phyloP scores from a whole-genome alignment of 495 filamentous ascomycete species.

The Lindgomyces ingoldianus region DNA sequence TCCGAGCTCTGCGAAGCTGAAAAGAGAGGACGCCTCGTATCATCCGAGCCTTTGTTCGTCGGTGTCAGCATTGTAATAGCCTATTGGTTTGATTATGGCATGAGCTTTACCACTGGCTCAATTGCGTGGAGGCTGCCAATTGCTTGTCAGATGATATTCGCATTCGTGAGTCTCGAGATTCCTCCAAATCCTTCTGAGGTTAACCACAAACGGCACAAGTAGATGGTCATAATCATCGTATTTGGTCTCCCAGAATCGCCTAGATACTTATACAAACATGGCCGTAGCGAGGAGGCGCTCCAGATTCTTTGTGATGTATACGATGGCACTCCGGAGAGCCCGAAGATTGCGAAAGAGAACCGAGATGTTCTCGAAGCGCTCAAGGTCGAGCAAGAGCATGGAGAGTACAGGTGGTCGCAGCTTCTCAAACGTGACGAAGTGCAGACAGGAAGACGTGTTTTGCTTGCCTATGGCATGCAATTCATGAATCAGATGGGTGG shows the following conservation, averaged over 20 bases:
- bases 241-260: conserved; percentile 44
- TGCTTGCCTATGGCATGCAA: conserved; percentile 52
- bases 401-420: conserved; percentile 47
- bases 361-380: conserved; percentile 52
- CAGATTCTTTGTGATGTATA: conserved; percentile 55
- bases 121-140: conserved; percentile 43
- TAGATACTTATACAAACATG: conserved; percentile 47
- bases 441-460: conserved; percentile 54
- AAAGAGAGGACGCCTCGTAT: conserved; percentile 40
- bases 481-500: conserved; percentile 44
- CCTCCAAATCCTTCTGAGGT: background rate
- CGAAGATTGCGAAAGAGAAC: conserved; percentile 50
- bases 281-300: conserved; percentile 49
- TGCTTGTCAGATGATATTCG: conserved; percentile 41
- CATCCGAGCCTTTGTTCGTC: conserved; percentile 42
- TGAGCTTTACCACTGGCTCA: conserved; percentile 36
- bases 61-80: conserved; percentile 43
- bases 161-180: conserved; percentile 25
- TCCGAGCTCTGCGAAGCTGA: conserved; percentile 41
- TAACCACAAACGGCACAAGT: background rate
- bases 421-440: conserved; percentile 55
- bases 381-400: conserved; percentile 51
- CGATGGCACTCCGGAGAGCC: conserved; percentile 45
- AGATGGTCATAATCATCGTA: conserved; percentile 40
- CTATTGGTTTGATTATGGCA: conserved; percentile 37